Conservation (phyloP, 257 asterid species). For the Plantago elongata region DNA sequence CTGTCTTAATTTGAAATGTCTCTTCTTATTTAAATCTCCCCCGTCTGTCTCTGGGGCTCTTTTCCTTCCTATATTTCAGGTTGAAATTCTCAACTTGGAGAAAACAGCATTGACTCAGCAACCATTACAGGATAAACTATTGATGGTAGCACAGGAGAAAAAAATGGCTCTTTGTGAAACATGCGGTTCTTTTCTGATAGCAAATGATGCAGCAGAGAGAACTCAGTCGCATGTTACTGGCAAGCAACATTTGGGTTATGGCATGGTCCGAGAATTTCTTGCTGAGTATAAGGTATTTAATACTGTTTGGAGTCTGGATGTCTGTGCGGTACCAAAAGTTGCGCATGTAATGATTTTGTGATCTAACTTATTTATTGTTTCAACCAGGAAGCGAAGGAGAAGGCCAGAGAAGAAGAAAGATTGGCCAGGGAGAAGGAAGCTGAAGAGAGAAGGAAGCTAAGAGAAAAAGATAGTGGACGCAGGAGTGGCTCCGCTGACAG, state of each 20-base stretch:
- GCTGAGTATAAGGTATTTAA: conserved; percentile 47
- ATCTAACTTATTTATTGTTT: conserved; percentile 21
- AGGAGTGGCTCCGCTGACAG: conserved; percentile 74
- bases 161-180: conserved; percentile 96
- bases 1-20: neutral
- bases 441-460: conserved; percentile 69
- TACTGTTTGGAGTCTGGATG: conserved; percentile 13
- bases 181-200: conserved; percentile 96
- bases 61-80: conserved; percentile 36
- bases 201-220: conserved; percentile 97
- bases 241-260: conserved; percentile 93
- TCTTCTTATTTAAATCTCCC: conserved; percentile 4
- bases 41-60: conserved; percentile 6
- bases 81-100: conserved; percentile 78
- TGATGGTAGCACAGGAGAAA: conserved; percentile 89
- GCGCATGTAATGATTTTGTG: conserved; percentile 1
- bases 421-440: conserved; percentile 80
- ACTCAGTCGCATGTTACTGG: conserved; percentile 97
- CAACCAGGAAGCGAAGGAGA: conserved; percentile 74
- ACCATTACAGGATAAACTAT: conserved; percentile 64
- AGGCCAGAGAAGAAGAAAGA: conserved; percentile 78
- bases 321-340: neutral
- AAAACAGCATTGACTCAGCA: conserved; percentile 72
- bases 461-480: conserved; percentile 66
- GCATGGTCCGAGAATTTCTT: conserved; percentile 87